phyloP scores from a whole-genome alignment of 164 flowering plant genomes.

The Macadamia tetraphylla region DNA sequence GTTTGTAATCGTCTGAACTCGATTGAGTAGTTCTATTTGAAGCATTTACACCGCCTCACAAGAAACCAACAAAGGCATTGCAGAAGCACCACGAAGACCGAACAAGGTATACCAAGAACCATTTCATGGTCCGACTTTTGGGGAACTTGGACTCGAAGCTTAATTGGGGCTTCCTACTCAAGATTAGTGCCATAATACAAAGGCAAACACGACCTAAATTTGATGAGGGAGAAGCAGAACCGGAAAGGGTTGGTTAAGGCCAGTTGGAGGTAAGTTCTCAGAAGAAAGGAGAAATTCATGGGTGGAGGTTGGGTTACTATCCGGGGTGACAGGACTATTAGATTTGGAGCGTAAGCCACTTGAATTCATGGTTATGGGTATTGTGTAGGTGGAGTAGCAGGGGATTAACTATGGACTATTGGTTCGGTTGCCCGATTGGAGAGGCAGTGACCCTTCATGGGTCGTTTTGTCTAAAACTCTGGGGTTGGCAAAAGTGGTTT shows the following conservation, averaged over 20 bases:
- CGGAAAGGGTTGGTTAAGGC: constrained; percentile 14
- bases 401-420: constrained; percentile 5
- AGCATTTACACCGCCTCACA: constrained; percentile 17
- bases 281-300: constrained; percentile 20
- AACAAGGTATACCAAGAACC: constrained; percentile 40
- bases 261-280: constrained; percentile 18
- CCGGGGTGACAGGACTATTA: constrained; percentile 1
- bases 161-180: too few species aligned
- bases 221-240: constrained; percentile 13
- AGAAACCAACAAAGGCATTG: constrained; percentile 24
- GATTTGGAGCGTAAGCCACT: constrained; percentile 17
- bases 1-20: background rate
- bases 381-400: constrained; percentile 8
- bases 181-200: constrained; percentile 42
- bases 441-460: constrained; percentile 10
- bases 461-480: too few species aligned
- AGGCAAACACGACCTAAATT: constrained; percentile 53
- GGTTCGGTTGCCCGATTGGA: constrained; percentile 12
- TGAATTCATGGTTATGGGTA: constrained; percentile 15
- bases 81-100: constrained; percentile 28
- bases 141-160: background rate
- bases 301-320: constrained; percentile 15
- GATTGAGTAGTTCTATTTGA: constrained; percentile 15
- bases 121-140: constrained; percentile 15
- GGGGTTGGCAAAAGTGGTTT: too few species aligned